Evolutionary conservation across 2,329 filamentous ascomycete genomes (phyloP).

Genomic region (Verticillium nonalfalfae): DNA sequence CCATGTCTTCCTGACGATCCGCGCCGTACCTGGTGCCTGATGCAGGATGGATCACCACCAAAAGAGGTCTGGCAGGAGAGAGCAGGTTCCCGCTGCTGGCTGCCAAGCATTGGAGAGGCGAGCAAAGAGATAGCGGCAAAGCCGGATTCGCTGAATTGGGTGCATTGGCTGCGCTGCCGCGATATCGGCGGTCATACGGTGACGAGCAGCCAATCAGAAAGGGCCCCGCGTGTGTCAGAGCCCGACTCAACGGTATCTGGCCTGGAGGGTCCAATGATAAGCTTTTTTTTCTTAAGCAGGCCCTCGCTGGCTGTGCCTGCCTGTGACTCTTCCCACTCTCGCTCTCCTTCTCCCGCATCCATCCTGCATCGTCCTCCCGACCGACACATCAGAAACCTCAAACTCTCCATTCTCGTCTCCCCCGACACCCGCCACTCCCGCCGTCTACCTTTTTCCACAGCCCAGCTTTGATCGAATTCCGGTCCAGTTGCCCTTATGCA

Average conservation of each 20-base stretch:
- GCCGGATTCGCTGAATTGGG: not conserved
- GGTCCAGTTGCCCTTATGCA: constrained; percentile 67
- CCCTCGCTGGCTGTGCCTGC: constrained; percentile 2
- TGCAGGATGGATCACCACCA: not conserved
- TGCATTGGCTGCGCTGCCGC: not conserved
- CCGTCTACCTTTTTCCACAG: constrained; percentile 7
- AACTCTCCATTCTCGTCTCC: constrained; percentile 5
- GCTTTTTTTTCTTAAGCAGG: constrained; percentile 6
- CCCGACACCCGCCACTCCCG: constrained; percentile 7
- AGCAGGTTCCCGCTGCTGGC: not conserved
- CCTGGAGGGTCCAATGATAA: constrained; percentile 11
- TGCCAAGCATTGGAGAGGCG: not conserved
- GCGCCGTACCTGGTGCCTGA: too few species aligned
- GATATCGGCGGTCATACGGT: not conserved
- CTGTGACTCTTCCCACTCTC: constrained; percentile 6
- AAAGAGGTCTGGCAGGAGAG: not conserved
- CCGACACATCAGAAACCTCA: constrained; percentile 3
- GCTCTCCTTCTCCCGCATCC: constrained; percentile 1
- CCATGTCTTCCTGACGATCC: not conserved
- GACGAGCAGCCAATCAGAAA: not conserved
- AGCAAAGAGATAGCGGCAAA: not conserved
- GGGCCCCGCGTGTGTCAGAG: not conserved
- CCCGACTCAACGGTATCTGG: not conserved
- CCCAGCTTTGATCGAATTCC: constrained; percentile 5
- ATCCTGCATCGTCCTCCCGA: constrained; percentile 9